Conservation (phyloP, 441 rosid species). For the Populus hybrid region DNA sequence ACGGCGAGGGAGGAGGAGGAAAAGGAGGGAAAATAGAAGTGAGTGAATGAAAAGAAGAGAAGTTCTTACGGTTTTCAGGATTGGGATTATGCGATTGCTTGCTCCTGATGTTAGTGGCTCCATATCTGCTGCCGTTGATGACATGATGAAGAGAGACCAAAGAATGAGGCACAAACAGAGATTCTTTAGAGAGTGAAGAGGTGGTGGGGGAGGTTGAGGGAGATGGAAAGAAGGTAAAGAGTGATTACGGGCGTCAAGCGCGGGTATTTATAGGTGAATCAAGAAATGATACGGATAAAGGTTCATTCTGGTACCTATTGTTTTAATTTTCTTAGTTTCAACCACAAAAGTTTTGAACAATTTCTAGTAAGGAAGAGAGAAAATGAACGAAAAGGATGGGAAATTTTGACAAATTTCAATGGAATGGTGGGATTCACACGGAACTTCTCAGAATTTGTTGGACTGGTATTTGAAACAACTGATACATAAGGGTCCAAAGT, state of each 20-base stretch:
- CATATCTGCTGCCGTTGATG: conserved; percentile 64
- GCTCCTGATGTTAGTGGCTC: conserved; percentile 93
- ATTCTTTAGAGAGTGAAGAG: not conserved
- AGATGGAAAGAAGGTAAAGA: not conserved
- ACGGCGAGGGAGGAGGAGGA: conserved; percentile 61
- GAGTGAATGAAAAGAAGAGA: conserved; percentile 46
- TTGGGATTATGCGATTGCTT: conserved; percentile 86
- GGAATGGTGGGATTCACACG: too few species aligned
- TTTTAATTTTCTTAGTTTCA: not conserved
- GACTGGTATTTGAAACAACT: not conserved
- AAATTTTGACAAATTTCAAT: too few species aligned
- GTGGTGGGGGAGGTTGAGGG: not conserved
- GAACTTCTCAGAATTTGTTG: too few species aligned
- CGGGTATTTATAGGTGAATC: conserved; percentile 2
- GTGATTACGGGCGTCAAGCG: not conserved
- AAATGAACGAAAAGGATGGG: too few species aligned
- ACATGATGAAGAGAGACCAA: conserved; percentile 29
- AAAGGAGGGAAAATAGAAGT: conserved; percentile 45
- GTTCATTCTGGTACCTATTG: not conserved
- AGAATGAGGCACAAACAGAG: not conserved
- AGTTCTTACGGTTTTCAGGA: conserved; percentile 48
- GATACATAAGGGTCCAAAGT: not conserved
- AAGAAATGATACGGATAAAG: not conserved
- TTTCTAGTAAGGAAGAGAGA: not conserved
- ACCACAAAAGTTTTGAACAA: not conserved